phyloP scores from a whole-genome alignment of 306 rosid species.

The Delonix regia region DNA sequence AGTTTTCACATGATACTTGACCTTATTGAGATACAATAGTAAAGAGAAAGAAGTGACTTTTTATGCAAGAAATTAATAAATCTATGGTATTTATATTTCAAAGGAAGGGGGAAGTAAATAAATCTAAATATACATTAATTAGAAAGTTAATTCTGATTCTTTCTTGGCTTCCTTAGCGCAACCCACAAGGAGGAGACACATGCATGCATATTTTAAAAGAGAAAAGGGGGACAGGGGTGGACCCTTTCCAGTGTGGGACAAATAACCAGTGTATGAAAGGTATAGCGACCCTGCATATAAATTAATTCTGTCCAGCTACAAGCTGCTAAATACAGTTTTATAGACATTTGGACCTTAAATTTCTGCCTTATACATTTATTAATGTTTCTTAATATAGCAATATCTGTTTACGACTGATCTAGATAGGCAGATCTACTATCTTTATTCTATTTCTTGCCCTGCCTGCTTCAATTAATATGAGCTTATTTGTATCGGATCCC shows the following conservation, averaged over 20 bases:
- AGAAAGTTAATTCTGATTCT: background rate
- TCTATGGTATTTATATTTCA: background rate
- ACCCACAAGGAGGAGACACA: background rate
- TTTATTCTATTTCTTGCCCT: no score
- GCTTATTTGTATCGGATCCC: no score
- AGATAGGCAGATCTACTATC: no score
- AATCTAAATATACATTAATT: background rate
- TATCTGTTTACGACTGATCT: no score
- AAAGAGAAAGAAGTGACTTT: background rate
- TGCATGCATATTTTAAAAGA: slow-evolving; percentile 27
- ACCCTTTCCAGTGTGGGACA: background rate
- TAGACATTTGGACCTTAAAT: no score
- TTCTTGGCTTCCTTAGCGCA: slow-evolving; percentile 10
- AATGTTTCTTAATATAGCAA: no score
- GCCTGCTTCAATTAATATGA: no score
- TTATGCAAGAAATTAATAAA: background rate
- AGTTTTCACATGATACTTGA: background rate
- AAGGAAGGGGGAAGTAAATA: background rate
- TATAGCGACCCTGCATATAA: no score
- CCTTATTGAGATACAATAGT: slow-evolving; percentile 6
- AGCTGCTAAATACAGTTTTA: no score
- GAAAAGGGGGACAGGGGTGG: background rate
- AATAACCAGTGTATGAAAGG: no score
- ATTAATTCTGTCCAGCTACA: no score
- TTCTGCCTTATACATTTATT: no score